Evolutionary conservation across 805 yeast genomes (phyloP), one percentile per base, ranked within the genome.

Genomic region (Saccharomycopsis olivae): DNA sequence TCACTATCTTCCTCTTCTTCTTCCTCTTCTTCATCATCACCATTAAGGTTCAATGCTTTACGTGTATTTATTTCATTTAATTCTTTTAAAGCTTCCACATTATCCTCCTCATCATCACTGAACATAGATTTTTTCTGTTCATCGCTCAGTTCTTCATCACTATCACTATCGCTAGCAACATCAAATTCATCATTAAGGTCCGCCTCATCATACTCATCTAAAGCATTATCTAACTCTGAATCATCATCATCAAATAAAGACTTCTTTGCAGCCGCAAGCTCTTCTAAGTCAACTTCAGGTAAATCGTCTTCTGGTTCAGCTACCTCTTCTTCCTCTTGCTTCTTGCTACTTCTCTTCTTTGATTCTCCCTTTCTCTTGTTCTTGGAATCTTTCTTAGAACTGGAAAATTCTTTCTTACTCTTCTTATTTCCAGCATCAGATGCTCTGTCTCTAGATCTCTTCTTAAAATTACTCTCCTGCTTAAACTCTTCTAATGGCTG

Each of bases 401-500:
- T 38, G 28, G 40, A 35, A 15, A 13, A 17, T 19, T 31, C 28
- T 33, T 25, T 39, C 19, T 19, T 24, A 13, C 11, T 16, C 8
- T 29, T 16, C 16, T 27, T 16, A 19, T 35, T 23, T 13, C 8
- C 24, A 8, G 20, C 35, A 10, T 39, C 29, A 5, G 17, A 27
- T 14, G 28, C 29, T 6, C 27, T 23, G 17, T 30, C 37, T 35
- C 23, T 35, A 35, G 17, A 18, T 36, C 21, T 24, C 21, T 36
- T 42, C 24, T 43, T 43, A 15, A 16, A 30, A 17, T 18, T 16
- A 21, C 64, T 67, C 52, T 63, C 73, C 46, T 69, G 68, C 49
- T 75, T 75, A 58, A 88, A 78, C 54, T 89, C 95, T 33, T 89
- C 97, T 47, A 78, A 66, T 4, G 87, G 57, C 27, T 96, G 96